Evolutionary conservation across 768 basidiomycete species (phyloP), one percentile per base, ranked within the genome.

Genomic region (Boletus huronensis): DNA sequence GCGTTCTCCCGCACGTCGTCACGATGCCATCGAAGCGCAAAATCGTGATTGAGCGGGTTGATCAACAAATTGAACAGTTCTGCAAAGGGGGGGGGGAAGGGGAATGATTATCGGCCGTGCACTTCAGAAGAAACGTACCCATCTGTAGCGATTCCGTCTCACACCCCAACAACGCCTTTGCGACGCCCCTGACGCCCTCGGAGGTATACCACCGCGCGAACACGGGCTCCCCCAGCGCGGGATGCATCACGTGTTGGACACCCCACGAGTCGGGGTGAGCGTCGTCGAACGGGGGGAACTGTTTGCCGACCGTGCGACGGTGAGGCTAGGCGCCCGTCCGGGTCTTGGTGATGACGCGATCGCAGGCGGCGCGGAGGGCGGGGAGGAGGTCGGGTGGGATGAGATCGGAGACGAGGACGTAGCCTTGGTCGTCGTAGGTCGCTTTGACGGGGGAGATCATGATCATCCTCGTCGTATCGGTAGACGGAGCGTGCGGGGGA

Each of bases 221-320:
- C 17, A 63, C 74, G 0, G 78, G 74, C 61, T 88, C 84, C 0
- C 68, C 73, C 0, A 91, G 76, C 31, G 77, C 82, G 1, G 88
- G 89, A 62, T 90, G 88, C 90, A 92, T 90, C 42, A 87, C 67
- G 57, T 90, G 87, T 59, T 90, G 89, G 2, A 90, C 82, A 2
- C 89, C 90, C 88, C 89, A 90, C 0, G 84, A 81, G 68, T 91
- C 89, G 2, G 82, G 79, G 48, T 81, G 69, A 16, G 38, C 74
- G 31, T 78, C 69, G 49, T 78, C 83, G 60, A 77, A 90, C 0
- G 88, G 89, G 3, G 89, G 88, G 57, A 90, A 91, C 66, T 89
- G 87, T 56, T 84, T 85, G 1, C 90, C 89, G 17, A 91, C 85
- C 0, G 82, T 84, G 34, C 89, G 79, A 4, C 87, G 75, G 59